A percentile compares a stretch with the other conserved stretches of the same genome.
These are phyloP conservation scores for sunflower (Helianthus annuus) DNA, from an alignment of 129 eudicot species.

Conservation along the genomic window DNA sequence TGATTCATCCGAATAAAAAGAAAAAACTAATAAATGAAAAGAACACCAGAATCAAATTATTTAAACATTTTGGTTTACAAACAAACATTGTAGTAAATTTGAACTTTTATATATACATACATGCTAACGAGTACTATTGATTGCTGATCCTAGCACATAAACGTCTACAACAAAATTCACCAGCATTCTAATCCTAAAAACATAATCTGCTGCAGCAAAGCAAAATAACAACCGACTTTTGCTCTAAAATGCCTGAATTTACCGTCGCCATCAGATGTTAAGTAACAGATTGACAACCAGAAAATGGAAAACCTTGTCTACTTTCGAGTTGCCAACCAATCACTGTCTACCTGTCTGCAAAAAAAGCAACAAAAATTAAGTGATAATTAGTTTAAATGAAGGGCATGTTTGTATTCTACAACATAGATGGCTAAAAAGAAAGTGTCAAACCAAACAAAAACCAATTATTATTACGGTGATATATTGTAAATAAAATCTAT, in stretches of 20 bases:
- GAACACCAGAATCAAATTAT: conserved; percentile 5
- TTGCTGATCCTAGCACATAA: conserved; percentile 1
- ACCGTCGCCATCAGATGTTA: neutral
- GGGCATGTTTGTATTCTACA: no score
- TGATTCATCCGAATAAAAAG: no score
- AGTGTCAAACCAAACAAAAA: neutral
- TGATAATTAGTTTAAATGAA: neutral
- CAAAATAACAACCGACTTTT: neutral
- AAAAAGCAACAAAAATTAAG: conserved; percentile 3
- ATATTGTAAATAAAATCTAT: no score
- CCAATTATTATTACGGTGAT: neutral
- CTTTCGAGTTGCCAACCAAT: neutral
- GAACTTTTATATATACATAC: conserved; percentile 16
- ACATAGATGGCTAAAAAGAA: no score
- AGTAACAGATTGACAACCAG: neutral
- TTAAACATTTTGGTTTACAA: conserved; percentile 8
- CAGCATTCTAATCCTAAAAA: conserved; percentile 10
- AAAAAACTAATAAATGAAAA: no score
- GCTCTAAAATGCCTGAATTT: conserved; percentile 13
- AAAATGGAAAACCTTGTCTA: conserved; percentile 5
- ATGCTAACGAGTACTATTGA: conserved; percentile 1
- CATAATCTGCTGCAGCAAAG: conserved; percentile 1
- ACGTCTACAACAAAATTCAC: conserved; percentile 29
- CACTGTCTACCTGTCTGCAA: conserved; percentile 24
- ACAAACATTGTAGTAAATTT: conserved; percentile 15